Evolutionary conservation across 1,284 basidiomycete genomes (phyloP).

Genomic region (Mycena citricolor): DNA sequence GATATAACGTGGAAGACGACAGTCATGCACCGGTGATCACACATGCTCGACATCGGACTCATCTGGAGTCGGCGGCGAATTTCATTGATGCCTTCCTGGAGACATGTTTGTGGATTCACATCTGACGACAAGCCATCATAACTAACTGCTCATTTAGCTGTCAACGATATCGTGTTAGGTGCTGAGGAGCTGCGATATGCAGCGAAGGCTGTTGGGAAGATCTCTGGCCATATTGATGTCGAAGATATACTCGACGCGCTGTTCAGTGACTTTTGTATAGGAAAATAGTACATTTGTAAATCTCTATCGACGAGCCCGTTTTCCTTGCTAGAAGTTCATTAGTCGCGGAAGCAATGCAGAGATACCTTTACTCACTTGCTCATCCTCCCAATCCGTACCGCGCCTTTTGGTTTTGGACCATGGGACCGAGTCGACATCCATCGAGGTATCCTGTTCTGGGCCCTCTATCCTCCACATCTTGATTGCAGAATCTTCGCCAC

Average conservation of each 20-base stretch:
- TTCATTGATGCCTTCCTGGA: conserved; percentile 69
- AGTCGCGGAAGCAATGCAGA: too few species aligned
- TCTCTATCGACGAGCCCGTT: conserved; percentile 26
- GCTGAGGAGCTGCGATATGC: conserved; percentile 88
- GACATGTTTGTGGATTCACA: conserved; percentile 49
- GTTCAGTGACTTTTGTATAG: conserved; percentile 85
- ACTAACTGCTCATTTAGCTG: too few species aligned
- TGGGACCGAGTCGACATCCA: conserved; percentile 35
- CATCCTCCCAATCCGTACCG: conserved; percentile 30
- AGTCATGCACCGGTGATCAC: conserved; percentile 67
- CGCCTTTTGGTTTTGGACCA: conserved; percentile 34
- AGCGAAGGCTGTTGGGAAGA: conserved; percentile 74
- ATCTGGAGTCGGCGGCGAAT: conserved; percentile 63
- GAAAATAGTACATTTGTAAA: conserved; percentile 51
- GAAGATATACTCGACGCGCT: conserved; percentile 82
- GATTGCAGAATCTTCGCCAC: conserved; percentile 62
- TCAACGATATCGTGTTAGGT: conserved; percentile 69
- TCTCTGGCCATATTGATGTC: conserved; percentile 71
- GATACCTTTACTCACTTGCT: conserved; percentile 27
- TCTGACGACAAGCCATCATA: too few species aligned
- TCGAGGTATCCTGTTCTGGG: conserved; percentile 25
- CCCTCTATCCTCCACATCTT: conserved; percentile 43
- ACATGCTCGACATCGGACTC: conserved; percentile 74
- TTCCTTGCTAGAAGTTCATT: conserved; percentile 27
- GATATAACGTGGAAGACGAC: conserved; percentile 38